Base-by-base conservation (phyloP, 768 basidiomycete genomes). In the Cystoderma amianthinum region DNA sequence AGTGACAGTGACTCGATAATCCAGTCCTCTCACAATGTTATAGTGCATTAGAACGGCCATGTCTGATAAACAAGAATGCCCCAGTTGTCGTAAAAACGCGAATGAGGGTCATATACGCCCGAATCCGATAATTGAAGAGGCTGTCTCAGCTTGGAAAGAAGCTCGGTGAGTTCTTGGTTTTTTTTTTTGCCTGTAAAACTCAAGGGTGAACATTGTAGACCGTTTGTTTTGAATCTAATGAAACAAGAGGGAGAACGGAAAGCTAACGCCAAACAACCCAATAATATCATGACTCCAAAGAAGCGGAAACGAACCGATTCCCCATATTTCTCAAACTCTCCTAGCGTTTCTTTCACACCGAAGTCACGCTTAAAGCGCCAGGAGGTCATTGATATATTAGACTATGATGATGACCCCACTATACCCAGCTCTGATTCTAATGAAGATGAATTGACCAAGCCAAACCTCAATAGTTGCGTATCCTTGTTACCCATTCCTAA, bases 31-130 rank as follows among this genome's bases (percentile, higher is more conserved):
- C 44, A 40, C 22, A 48, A 22, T 39, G 25, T 23, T 38, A 20
- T 44, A 91, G 88, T 92, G 89, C 55, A 77, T 90, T 40, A 69
- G 88, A 36, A 63, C 72, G 16, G 67, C 74, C 3, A 56, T 89
- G 20, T 51, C 65, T 4, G 65, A 56, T 22, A 80, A 82, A 52
- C 71, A 76, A 18, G 79, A 82, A 54, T 91, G 89, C 50, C 87
- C 89, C 5, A 66, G 63, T 13, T 92, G 89, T 58, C 71, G 83
- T 15, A 77, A 78, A 49, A 44, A 58, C 15, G 52, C 72, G 0
- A 68, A 67, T 10, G 86, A 89, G 54, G 70, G 69, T 2, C 76
- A 82, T 34, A 63, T 92, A 41, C 63, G 85, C 48, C 70, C 76
- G 25, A 86, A 86, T 53, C 64, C 75, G n/a, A 69, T 63, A n/a